phyloP scores from a whole-genome alignment of 2,329 filamentous ascomycete species.

The Arachnomyces sp. region DNA sequence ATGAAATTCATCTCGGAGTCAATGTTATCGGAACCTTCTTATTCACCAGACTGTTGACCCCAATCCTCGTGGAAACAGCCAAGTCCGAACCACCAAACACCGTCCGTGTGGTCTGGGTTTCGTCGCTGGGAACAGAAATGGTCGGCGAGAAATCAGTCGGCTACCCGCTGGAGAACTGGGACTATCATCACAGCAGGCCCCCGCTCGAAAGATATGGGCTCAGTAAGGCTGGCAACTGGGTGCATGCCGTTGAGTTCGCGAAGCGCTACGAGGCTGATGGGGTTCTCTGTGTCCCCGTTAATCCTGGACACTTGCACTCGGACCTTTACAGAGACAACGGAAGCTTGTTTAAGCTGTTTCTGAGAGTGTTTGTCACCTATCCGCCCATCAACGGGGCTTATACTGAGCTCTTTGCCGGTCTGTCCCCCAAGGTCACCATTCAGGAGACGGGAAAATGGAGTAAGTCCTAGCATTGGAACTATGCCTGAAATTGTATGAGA shows the following conservation, averaged over 20 bases:
- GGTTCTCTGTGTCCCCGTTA: slow-evolving; percentile 13
- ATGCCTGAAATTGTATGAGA: too few relatives aligned
- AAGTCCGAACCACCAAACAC: slow-evolving; percentile 5
- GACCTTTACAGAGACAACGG: slow-evolving; percentile 20
- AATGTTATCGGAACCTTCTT: slow-evolving; percentile 36
- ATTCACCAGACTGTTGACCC: slow-evolving; percentile 32
- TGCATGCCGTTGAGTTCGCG: slow-evolving; percentile 26
- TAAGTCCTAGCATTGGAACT: neutral
- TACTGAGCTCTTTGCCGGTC: slow-evolving; percentile 42
- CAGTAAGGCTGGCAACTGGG: slow-evolving; percentile 31
- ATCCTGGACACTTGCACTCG: slow-evolving; percentile 30
- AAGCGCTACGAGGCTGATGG: slow-evolving; percentile 13
- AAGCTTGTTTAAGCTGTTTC: slow-evolving; percentile 12
- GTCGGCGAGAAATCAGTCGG: slow-evolving; percentile 8
- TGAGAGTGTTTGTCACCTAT: slow-evolving; percentile 12
- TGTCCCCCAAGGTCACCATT: slow-evolving; percentile 37
- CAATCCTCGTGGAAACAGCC: slow-evolving; percentile 27
- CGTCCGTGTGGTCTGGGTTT: slow-evolving; percentile 31
- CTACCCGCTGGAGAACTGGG: slow-evolving; percentile 21
- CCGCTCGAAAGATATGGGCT: slow-evolving; percentile 21
- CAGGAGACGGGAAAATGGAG: slow-evolving; percentile 23
- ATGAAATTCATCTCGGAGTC: slow-evolving; percentile 32
- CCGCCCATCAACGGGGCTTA: slow-evolving; percentile 37
- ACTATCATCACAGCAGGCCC: slow-evolving; percentile 16
- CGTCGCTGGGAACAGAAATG: slow-evolving; percentile 9